Evolutionary conservation across 352 stramenopile genomes (phyloP), one percentile per base, ranked within the genome.

Genomic region (Peronospora farinosa): DNA sequence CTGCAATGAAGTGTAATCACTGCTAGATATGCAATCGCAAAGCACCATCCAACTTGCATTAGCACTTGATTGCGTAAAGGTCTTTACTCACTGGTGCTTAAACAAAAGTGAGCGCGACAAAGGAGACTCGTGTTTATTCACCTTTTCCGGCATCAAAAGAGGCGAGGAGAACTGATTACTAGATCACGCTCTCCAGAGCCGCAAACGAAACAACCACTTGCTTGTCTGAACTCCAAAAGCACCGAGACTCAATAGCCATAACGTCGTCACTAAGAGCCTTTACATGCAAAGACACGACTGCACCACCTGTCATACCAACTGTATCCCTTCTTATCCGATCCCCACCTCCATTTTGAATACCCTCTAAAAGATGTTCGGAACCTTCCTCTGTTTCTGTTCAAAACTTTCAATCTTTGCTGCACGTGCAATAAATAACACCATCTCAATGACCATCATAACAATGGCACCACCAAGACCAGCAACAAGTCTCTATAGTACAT

Each of bases 401-500:
- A 90, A 63, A 15, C 50, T 63, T 31, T 90, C 76, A 21, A 77
- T 71, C 60, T 89, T 89, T 41, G 78, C 62, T 1, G 78, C 72
- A 6, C 83, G 73, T 12, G 80, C 47, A 59, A 94, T 94, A 59
- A 84, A 94, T 37, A 94, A 63, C 35, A 91, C 64, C 83, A 94
- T 94, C 55, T 94, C 83, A 38, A 94, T 73, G 27, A 94, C 55
- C 80, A 91, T 92, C 83, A 94, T 94, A 43, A 47, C 69, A 58
- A 94, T 85, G 9, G 83, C 78, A 19, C 74, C 80, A 31, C 60
- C 70, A 7, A 94, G 63, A 0, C 83, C 83, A 17, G 71, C 47
- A 17, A 94, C 64, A 23, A 88, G 60, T 40, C 78, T 63, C 80
- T 91, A 40, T 27, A 35, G 50, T 15, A 40, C 17, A 62, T 5